Evolutionary conservation across 176 grass and related monocot species (phyloP).

Genomic region (Eleusine indica): DNA sequence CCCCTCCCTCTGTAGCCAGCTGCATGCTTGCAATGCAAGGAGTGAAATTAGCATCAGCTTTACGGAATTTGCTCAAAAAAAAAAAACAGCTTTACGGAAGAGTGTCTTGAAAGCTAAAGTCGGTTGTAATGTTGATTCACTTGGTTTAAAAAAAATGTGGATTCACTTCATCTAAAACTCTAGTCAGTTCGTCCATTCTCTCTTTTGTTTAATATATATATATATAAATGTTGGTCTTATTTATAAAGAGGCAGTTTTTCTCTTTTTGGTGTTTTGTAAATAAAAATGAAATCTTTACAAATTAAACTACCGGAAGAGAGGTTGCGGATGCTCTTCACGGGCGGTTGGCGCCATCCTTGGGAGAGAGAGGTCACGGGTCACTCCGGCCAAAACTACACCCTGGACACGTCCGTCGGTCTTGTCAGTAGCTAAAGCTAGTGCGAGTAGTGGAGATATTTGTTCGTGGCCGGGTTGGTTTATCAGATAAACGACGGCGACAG

Average conservation of each 20-base stretch:
- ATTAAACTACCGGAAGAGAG: not conserved
- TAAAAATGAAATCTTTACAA: too few species aligned
- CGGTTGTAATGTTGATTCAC: too few species aligned
- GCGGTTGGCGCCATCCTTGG: not conserved
- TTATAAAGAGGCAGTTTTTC: too few species aligned
- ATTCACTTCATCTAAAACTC: too few species aligned
- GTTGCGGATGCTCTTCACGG: not conserved
- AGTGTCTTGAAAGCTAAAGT: too few species aligned
- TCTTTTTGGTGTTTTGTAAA: too few species aligned
- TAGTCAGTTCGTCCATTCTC: too few species aligned
- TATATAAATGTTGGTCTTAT: too few species aligned
- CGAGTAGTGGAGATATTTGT: not conserved
- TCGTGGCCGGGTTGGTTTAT: not conserved
- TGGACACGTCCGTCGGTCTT: not conserved
- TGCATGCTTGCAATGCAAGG: not conserved
- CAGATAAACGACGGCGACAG: not conserved
- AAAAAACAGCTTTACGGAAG: too few species aligned
- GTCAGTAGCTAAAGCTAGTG: not conserved
- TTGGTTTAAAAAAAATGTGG: too few species aligned
- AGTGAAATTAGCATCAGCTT: not conserved
- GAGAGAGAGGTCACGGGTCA: not conserved
- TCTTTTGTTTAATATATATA: too few species aligned
- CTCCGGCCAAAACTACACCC: not conserved
- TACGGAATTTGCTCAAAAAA: too few species aligned
- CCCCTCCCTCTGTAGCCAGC: not conserved